phyloP scores from a whole-genome alignment of 148 eudicot genomes.

The Arctostaphylos glauca region DNA sequence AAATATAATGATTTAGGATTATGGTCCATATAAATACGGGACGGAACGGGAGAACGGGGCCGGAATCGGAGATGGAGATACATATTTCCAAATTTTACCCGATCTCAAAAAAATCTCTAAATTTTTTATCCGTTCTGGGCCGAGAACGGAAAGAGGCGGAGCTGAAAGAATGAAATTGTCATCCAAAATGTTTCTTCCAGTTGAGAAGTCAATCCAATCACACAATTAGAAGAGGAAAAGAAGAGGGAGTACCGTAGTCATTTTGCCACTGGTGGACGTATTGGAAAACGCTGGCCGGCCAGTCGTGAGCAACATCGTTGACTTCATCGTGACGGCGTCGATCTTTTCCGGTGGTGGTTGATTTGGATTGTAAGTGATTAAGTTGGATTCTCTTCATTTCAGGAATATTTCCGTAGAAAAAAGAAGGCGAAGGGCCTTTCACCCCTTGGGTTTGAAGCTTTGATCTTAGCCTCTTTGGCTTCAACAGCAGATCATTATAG shows the following conservation, averaged over 20 bases:
- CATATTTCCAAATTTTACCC: too few relatives aligned
- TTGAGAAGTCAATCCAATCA: too few relatives aligned
- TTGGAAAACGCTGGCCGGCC: conserved; percentile 43
- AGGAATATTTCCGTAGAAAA: conserved; percentile 44
- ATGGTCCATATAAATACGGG: too few relatives aligned
- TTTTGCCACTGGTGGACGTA: conserved; percentile 44
- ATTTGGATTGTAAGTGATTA: neutral
- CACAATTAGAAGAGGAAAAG: too few relatives aligned
- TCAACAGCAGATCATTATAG: conserved; percentile 16
- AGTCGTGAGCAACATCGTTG: conserved; percentile 28
- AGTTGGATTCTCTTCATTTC: conserved; percentile 35
- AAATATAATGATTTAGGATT: too few relatives aligned
- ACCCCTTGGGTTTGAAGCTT: conserved; percentile 43
- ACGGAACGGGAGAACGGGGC: too few relatives aligned
- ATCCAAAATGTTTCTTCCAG: too few relatives aligned
- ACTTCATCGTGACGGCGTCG: neutral
- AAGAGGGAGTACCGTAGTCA: conserved; percentile 35
- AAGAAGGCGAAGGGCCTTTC: conserved; percentile 38
- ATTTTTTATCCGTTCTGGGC: too few relatives aligned
- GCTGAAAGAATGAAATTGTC: too few relatives aligned
- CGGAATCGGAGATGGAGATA: too few relatives aligned
- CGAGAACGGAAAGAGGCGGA: too few relatives aligned
- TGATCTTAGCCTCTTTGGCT: conserved; percentile 33
- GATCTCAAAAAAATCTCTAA: too few relatives aligned
- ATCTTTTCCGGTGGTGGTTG: neutral